Percentiles rank a stretch among this genome's conserved stretches.
Conservation (phyloP, 2,329 filamentous ascomycete species). For the Talaromyces sp. region DNA sequence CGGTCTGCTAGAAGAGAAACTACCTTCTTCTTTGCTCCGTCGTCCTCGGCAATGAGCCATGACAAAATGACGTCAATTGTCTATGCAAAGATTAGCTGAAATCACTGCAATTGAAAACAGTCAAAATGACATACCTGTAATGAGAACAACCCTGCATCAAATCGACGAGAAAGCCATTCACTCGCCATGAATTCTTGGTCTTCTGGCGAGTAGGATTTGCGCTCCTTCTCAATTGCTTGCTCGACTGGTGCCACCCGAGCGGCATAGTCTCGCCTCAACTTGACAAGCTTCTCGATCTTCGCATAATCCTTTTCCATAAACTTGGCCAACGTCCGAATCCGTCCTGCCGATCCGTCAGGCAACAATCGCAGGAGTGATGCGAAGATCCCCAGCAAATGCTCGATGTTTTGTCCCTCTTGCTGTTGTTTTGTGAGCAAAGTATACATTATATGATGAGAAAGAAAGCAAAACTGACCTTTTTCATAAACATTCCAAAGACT, state of each 20-base stretch:
- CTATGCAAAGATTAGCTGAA: constrained; percentile 6
- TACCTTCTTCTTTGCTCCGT: constrained; percentile 69
- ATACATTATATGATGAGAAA: neutral
- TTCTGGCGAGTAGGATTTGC: constrained; percentile 56
- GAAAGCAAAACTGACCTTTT: constrained; percentile 53
- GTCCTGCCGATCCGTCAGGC: constrained; percentile 73
- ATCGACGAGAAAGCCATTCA: constrained; percentile 72
- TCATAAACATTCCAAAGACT: constrained; percentile 85
- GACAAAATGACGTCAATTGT: constrained; percentile 77
- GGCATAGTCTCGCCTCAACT: constrained; percentile 71
- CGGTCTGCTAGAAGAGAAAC: constrained; percentile 65
- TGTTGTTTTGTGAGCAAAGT: constrained; percentile 36
- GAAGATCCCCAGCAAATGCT: constrained; percentile 85
- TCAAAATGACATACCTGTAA: constrained; percentile 58
- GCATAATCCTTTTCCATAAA: constrained; percentile 94
- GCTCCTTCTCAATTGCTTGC: constrained; percentile 62
- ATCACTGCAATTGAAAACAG: neutral
- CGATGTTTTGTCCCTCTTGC: constrained; percentile 66
- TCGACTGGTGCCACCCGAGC: constrained; percentile 66
- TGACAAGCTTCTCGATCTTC: constrained; percentile 74
- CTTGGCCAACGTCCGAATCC: constrained; percentile 86
- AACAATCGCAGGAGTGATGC: constrained; percentile 77
- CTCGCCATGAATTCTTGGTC: constrained; percentile 65
- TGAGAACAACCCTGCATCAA: constrained; percentile 83
- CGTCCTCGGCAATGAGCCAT: constrained; percentile 90